phyloP scores from a whole-genome alignment of 176 grass and related monocot genomes.

The Alopecurus myosuroides region DNA sequence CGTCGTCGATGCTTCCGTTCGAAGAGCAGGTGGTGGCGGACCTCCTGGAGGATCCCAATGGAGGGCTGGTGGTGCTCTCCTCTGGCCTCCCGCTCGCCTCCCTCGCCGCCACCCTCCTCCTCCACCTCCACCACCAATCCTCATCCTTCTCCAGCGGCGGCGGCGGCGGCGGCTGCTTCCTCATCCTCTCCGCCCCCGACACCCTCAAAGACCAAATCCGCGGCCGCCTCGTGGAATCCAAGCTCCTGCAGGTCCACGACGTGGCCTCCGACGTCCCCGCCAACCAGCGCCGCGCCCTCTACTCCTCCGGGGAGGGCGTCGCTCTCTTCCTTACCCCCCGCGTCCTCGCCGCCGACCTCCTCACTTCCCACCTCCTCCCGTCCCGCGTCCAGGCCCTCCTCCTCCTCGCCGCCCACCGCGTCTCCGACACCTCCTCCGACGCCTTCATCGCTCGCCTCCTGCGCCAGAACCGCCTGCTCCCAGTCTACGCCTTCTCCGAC shows the following conservation, averaged over 20 bases:
- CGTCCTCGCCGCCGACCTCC: constrained; percentile 79
- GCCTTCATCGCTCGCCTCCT: constrained; percentile 81
- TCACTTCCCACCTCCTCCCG: constrained; percentile 70
- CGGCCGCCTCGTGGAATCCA: constrained; percentile 35
- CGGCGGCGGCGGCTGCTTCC: constrained; percentile 33
- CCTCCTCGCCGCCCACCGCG: constrained; percentile 63
- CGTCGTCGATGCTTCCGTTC: constrained; percentile 44
- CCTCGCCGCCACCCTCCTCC: constrained; percentile 52
- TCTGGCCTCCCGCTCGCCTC: constrained; percentile 67
- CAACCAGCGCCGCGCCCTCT: constrained; percentile 65
- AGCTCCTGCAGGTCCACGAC: constrained; percentile 36
- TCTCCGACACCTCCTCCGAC: constrained; percentile 74
- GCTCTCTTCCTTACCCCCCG: constrained; percentile 76
- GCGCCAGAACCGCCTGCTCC: constrained; percentile 48
- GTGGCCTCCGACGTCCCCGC: constrained; percentile 61
- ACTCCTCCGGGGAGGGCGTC: constrained; percentile 40
- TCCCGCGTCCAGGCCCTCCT: constrained; percentile 50
- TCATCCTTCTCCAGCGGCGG: constrained; percentile 9
- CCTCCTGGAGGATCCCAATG: constrained; percentile 80
- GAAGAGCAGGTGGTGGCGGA: constrained; percentile 75
- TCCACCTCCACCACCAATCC: constrained; percentile 55
- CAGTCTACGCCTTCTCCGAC: constrained; percentile 77
- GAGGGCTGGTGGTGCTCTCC: constrained; percentile 68
- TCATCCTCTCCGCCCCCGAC: constrained; percentile 77
- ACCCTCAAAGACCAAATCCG: constrained; percentile 49